Conservation (phyloP, 1,139 yeast genomes). For the Yamadazyma triangularis region DNA sequence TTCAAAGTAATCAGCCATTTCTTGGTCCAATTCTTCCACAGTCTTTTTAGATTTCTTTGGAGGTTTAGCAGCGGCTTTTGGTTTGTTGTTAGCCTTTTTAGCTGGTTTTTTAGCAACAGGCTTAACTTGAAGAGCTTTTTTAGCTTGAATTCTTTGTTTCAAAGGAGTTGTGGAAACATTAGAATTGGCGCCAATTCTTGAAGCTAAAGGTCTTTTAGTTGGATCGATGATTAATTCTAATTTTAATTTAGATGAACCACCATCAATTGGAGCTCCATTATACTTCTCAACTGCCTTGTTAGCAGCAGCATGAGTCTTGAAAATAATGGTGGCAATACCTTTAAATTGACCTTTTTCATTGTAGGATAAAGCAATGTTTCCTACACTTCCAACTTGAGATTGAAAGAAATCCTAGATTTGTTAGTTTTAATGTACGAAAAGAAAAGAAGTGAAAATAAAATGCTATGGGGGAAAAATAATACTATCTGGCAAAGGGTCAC, state of each 20-base stretch:
- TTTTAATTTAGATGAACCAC: slow-evolving; percentile 72
- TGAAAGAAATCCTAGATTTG: slow-evolving; percentile 75
- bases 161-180: slow-evolving; percentile 15
- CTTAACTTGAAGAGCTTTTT: slow-evolving; percentile 13
- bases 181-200: slow-evolving; percentile 59
- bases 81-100: slow-evolving; percentile 16
- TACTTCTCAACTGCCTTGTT: slow-evolving; percentile 69
- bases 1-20: slow-evolving; percentile 83
- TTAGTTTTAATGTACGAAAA: background rate
- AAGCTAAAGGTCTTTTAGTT: slow-evolving; percentile 66
- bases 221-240: slow-evolving; percentile 89
- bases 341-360: slow-evolving; percentile 87
- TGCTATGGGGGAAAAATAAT: too few relatives aligned
- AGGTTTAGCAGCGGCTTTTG: slow-evolving; percentile 17
- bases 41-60: slow-evolving; percentile 54
- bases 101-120: slow-evolving; percentile 18
- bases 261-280: slow-evolving; percentile 92
- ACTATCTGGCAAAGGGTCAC: too few relatives aligned
- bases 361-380: slow-evolving; percentile 66
- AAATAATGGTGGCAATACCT: slow-evolving; percentile 86
- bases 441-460: too few relatives aligned
- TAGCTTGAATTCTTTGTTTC: slow-evolving; percentile 15
- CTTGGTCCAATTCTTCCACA: slow-evolving; percentile 87
- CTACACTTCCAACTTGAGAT: slow-evolving; percentile 83
- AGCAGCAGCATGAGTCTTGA: slow-evolving; percentile 67